Percentiles rank a stretch among this genome's conserved stretches.
These are phyloP conservation scores for Xylaria sp. DNA, from an alignment of 2,329 filamentous ascomycete species.

Conservation along the genomic window DNA sequence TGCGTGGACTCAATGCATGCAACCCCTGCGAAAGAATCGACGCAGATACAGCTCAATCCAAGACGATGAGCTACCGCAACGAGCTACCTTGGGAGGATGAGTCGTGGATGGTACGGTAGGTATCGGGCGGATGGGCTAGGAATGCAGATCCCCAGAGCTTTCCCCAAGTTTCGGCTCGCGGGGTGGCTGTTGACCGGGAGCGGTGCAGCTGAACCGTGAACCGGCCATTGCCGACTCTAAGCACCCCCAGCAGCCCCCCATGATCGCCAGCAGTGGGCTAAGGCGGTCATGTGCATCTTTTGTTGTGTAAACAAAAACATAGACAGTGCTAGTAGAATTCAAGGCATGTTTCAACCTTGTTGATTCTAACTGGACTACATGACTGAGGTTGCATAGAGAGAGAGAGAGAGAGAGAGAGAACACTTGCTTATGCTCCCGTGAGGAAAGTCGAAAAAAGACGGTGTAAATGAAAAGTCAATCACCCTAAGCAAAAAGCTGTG, in stretches of 20 bases:
- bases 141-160: background rate
- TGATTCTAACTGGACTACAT: constrained; percentile 8
- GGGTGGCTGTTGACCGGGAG: constrained; percentile 26
- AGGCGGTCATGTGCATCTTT: constrained; percentile 1
- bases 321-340: too few species aligned
- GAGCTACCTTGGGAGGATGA: background rate
- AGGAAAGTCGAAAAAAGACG: background rate
- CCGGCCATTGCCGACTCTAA: constrained; percentile 38
- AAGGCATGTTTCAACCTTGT: constrained; percentile 15
- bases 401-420: too few species aligned
- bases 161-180: constrained; percentile 27
- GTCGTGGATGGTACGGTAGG: background rate
- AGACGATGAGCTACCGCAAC: background rate
- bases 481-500: too few species aligned
- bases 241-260: constrained; percentile 6
- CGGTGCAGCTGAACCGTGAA: constrained; percentile 20
- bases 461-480: background rate
- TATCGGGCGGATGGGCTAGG: background rate
- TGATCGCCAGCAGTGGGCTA: background rate
- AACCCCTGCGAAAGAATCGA: background rate
- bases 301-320: background rate
- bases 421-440: background rate
- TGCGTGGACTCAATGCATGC: background rate
- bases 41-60: background rate
- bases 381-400: background rate